Percentiles rank a stretch among this genome's conserved stretches.
Conservation (phyloP, 208 protist genomes). For the Lotmaria passim region DNA sequence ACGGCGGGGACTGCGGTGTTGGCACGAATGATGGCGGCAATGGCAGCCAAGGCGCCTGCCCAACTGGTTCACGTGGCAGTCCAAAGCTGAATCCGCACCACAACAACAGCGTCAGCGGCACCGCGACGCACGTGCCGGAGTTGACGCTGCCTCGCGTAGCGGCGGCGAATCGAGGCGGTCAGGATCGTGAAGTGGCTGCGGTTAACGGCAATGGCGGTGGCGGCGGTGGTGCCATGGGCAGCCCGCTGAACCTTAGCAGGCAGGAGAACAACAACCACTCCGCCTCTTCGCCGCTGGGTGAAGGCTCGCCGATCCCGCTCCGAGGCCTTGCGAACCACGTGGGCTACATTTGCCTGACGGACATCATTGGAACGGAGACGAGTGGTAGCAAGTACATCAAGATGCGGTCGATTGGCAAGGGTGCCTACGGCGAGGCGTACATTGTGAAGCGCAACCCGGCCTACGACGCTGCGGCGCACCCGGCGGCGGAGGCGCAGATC, state of each 20-base stretch:
- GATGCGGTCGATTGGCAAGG: slow-evolving; percentile 82
- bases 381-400: slow-evolving; percentile 64
- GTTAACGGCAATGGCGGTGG: no score
- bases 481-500: slow-evolving; percentile 37
- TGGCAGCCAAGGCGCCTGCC: not conserved
- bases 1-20: not conserved
- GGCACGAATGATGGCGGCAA: no score
- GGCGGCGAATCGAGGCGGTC: not conserved
- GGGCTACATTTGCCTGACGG: slow-evolving; percentile 34
- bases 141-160: slow-evolving; percentile 1
- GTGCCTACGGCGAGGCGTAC: slow-evolving; percentile 91
- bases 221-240: not conserved
- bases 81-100: no score
- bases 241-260: not conserved
- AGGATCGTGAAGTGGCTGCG: not conserved
- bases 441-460: slow-evolving; percentile 71
- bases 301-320: slow-evolving; percentile 29
- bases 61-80: not conserved
- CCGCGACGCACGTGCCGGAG: slow-evolving; percentile 2
- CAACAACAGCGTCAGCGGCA: not conserved
- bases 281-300: not conserved
- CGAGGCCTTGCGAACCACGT: slow-evolving; percentile 6
- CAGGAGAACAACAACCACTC: not conserved
- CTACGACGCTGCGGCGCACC: slow-evolving; percentile 40
- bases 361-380: slow-evolving; percentile 35